A percentile compares a stretch with the other conserved stretches of the same genome.
phyloP scores from a whole-genome alignment of 2,329 filamentous ascomycete genomes.

The Reticulascus tulasneorum region DNA sequence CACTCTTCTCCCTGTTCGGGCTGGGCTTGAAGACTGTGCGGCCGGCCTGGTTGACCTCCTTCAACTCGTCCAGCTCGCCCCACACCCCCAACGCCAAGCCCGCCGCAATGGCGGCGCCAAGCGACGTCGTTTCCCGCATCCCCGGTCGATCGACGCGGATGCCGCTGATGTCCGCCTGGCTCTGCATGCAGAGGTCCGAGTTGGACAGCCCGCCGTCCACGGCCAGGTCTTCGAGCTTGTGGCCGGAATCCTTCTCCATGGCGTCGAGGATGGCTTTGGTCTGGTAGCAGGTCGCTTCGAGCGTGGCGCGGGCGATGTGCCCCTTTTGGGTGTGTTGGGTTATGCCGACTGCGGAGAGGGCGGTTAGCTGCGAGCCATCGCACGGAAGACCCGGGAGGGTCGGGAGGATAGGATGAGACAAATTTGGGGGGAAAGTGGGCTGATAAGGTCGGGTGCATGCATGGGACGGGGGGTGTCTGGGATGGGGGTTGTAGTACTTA shows the following conservation, averaged over 20 bases:
- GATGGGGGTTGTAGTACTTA: slow-evolving; percentile 32
- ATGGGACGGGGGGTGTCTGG: too few relatives aligned
- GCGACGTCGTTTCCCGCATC: slow-evolving; percentile 87
- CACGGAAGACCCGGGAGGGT: background rate
- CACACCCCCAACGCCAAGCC: slow-evolving; percentile 80
- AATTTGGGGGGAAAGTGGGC: too few relatives aligned
- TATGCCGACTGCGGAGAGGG: slow-evolving; percentile 60
- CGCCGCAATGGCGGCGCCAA: slow-evolving; percentile 85
- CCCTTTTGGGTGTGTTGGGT: slow-evolving; percentile 81
- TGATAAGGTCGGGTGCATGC: too few relatives aligned
- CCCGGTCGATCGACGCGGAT: slow-evolving; percentile 79
- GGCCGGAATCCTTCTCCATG: slow-evolving; percentile 82
- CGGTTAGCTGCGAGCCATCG: slow-evolving; percentile 1
- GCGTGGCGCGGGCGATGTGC: slow-evolving; percentile 82
- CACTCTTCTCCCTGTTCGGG: slow-evolving; percentile 42
- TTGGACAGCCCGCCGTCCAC: slow-evolving; percentile 90
- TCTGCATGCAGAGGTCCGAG: slow-evolving; percentile 86
- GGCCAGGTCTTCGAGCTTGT: slow-evolving; percentile 69
- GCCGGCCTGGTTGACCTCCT: slow-evolving; percentile 66
- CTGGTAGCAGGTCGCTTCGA: slow-evolving; percentile 90
- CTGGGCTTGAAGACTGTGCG: slow-evolving; percentile 67
- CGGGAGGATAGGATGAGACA: background rate
- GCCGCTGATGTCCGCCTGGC: slow-evolving; percentile 78
- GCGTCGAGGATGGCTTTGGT: slow-evolving; percentile 88
- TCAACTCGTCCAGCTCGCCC: slow-evolving; percentile 66